phyloP scores from a whole-genome alignment of 345 rosid genomes.

The Populus ilicifolia region DNA sequence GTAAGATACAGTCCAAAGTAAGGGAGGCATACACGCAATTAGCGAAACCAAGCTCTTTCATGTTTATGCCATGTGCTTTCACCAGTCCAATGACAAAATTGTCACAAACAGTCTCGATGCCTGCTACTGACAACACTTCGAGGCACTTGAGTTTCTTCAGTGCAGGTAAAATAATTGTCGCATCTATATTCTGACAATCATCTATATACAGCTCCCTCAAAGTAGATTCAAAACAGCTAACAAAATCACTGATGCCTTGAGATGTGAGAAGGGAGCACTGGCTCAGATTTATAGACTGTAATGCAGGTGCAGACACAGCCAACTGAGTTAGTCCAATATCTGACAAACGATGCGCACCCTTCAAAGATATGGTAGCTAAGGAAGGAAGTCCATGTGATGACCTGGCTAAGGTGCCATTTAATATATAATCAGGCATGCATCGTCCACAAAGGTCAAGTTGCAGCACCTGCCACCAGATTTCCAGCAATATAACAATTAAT shows the following conservation, averaged over 20 bases:
- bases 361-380: conserved; percentile 38
- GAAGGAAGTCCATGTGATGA: conserved; percentile 25
- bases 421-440: conserved; percentile 29
- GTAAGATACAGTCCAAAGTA: background rate
- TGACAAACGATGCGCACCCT: conserved; percentile 42
- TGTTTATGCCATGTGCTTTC: conserved; percentile 22
- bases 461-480: conserved; percentile 33
- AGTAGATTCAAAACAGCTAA: conserved; percentile 20
- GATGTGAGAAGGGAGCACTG: conserved; percentile 42
- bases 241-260: conserved; percentile 27
- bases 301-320: conserved; percentile 34
- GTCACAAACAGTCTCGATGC: conserved; percentile 30
- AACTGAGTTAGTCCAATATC: conserved; percentile 34
- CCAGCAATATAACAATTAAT: conserved; percentile 7
- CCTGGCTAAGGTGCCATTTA: conserved; percentile 24
- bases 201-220: conserved; percentile 47
- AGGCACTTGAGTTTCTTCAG: conserved; percentile 28
- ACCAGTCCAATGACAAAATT: conserved; percentile 24
- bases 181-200: conserved; percentile 41
- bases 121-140: conserved; percentile 41
- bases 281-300: conserved; percentile 42
- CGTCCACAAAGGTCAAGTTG: conserved; percentile 45
- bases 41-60: conserved; percentile 39
- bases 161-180: conserved; percentile 24
- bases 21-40: conserved; percentile 19